A percentile compares a stretch with the other conserved stretches of the same genome.
Conservation (phyloP, 1,284 basidiomycete species). For the Austroboletus niveus region DNA sequence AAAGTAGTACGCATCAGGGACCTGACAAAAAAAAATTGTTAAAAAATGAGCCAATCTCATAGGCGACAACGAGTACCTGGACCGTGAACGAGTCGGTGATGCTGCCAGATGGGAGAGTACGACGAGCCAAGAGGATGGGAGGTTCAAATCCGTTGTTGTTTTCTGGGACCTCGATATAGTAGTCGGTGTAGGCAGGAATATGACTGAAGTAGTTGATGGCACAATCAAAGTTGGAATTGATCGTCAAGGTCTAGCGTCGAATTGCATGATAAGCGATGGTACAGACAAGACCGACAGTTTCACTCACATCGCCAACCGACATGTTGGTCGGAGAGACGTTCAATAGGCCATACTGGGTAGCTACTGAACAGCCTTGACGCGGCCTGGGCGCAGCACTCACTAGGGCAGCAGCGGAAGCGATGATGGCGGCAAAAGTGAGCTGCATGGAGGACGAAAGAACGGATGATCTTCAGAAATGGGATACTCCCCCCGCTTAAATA, state of each 20-base stretch:
- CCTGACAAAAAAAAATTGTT: conserved; percentile 11
- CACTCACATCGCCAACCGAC: conserved; percentile 27
- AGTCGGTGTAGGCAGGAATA: conserved; percentile 29
- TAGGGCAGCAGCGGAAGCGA: conserved; percentile 13
- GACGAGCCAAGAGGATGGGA: conserved; percentile 31
- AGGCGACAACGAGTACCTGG: conserved; percentile 5
- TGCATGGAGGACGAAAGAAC: conserved; percentile 12
- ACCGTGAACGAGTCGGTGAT: conserved; percentile 21
- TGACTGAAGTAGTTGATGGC: conserved; percentile 20
- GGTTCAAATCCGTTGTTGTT: conserved; percentile 34
- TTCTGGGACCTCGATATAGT: conserved; percentile 30
- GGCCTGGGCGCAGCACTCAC: conserved; percentile 16
- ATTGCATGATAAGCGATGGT: conserved; percentile 3
- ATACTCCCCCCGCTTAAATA: too few relatives aligned
- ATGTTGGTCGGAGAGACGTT: conserved; percentile 21
- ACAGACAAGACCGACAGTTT: neutral
- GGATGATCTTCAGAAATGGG: too few relatives aligned
- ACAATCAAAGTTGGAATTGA: conserved; percentile 28
- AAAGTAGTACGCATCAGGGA: conserved; percentile 30
- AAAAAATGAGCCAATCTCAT: neutral
- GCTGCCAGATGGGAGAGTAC: conserved; percentile 8
- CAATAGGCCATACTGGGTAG: conserved; percentile 22
- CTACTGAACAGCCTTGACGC: conserved; percentile 24
- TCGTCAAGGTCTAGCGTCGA: conserved; percentile 19
- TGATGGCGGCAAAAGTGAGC: conserved; percentile 1